Conservation (phyloP, 1,284 basidiomycete species). For the Athelia psychrophila region DNA sequence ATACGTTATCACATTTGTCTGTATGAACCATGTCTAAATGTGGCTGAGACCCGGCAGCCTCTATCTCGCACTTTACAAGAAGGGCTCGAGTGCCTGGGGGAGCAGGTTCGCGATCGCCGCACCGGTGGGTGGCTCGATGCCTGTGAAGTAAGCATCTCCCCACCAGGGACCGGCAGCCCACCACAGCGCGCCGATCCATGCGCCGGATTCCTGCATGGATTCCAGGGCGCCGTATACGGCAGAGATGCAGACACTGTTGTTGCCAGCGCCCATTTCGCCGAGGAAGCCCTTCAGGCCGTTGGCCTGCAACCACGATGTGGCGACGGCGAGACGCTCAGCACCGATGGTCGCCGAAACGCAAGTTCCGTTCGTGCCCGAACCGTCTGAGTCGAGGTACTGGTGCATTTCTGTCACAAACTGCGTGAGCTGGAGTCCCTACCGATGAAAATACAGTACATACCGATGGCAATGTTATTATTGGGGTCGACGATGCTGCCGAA, state of each 20-base stretch:
- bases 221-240: slow-evolving; percentile 57
- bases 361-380: slow-evolving; percentile 51
- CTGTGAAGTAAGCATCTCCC: slow-evolving; percentile 58
- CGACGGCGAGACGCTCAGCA: slow-evolving; percentile 50
- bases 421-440: neutral
- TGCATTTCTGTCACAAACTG: slow-evolving; percentile 50
- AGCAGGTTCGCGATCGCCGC: slow-evolving; percentile 47
- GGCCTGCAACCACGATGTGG: slow-evolving; percentile 55
- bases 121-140: slow-evolving; percentile 61
- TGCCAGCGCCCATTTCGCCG: slow-evolving; percentile 61
- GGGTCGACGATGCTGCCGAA: too few species aligned
- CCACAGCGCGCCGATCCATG: slow-evolving; percentile 56
- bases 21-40: too few species aligned
- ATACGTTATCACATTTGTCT: too few species aligned
- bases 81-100: slow-evolving; percentile 59
- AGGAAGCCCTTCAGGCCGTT: slow-evolving; percentile 64
- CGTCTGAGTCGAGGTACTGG: slow-evolving; percentile 67
- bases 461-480: too few species aligned
- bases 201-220: slow-evolving; percentile 54
- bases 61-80: too few species aligned
- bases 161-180: slow-evolving; percentile 67
- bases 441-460: too few species aligned
- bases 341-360: slow-evolving; percentile 63
- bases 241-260: slow-evolving; percentile 40
- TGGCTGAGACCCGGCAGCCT: too few species aligned